Base-by-base conservation (phyloP, 2,329 filamentous ascomycete genomes). In the Ascochyta rabiei region DNA sequence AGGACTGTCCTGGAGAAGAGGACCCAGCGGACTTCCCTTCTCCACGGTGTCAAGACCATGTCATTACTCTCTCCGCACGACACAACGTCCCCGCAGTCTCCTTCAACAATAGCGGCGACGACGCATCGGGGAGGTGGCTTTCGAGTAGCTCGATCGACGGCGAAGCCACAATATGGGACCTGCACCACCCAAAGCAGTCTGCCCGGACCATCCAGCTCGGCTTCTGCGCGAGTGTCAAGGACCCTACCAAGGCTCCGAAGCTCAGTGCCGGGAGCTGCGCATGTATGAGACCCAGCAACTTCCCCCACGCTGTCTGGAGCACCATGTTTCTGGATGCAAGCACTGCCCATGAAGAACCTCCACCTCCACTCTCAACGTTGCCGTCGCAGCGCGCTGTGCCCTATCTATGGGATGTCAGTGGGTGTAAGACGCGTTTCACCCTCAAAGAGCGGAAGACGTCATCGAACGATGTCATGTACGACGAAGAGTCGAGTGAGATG, bases 81-180 rank as follows among this genome's bases (percentile, higher is more conserved):
- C 54, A 70, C 8, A 87, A 88, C 60, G 84, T 87, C 16, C 85
- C 85, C 1, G 77, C 77, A 40, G 77, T 88, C 18, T 76, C 79
- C 0, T 87, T 88, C 65, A 79, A 84, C 56, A 86, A 86, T 57
- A 84, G 77, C 33, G 79, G 80, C 15, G 74, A 82, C 35, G 84
- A 86, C 60, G 76, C 79, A 0, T 74, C 79, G 23, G 84, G 82
- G 5, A 75, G 76, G 47, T 86, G 82, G 81, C 78, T 88, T 47
- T 68, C 84, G 24, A 84, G 82, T 48, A 83, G 81, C 10, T 82
- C 84, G 58, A 85, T 88, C 40, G 67, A 76, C 31, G 83, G 84
- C 23, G 70, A 73, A 19, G 74, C 80, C 1, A 68, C 79, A 18
- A 62, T 83, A 6, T 84, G 82, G 81, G 77, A 81, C 44, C 59